Percentiles rank a stretch among this genome's conserved stretches.
These are phyloP conservation scores for Aspergillus aculeatus DNA, from an alignment of 2,329 filamentous ascomycete species.

Conservation along the genomic window DNA sequence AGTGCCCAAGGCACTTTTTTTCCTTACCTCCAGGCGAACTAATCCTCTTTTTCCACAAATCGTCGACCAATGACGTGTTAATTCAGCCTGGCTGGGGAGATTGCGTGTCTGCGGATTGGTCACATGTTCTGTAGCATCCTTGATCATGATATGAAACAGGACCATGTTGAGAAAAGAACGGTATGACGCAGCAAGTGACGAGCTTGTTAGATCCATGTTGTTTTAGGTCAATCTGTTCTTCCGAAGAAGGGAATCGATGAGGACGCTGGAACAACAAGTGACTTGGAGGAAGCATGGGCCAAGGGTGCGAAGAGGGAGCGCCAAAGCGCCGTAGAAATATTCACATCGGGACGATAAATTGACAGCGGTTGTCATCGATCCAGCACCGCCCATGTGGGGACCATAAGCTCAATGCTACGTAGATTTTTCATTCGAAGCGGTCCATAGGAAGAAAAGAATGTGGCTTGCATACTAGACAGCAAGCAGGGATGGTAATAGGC, in stretches of 20 bases:
- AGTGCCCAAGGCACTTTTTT: constrained; percentile 4
- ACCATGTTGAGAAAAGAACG: constrained; percentile 3
- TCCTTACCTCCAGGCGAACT: not conserved
- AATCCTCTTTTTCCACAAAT: not conserved
- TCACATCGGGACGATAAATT: not conserved
- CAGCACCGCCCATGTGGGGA: not conserved
- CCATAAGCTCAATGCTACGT: not conserved
- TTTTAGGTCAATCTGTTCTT: not conserved
- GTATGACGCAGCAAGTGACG: constrained; percentile 9
- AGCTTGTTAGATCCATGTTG: not conserved
- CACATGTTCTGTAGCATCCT: constrained; percentile 11
- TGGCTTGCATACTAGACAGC: constrained; percentile 12
- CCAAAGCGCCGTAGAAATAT: not conserved
- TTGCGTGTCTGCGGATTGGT: constrained; percentile 9
- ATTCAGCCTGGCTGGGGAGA: not conserved
- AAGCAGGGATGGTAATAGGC: not conserved
- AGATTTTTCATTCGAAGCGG: not conserved
- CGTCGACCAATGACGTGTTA: constrained; percentile 13
- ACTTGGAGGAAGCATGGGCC: not conserved
- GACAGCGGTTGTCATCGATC: not conserved
- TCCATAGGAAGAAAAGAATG: not conserved
- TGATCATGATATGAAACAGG: constrained; percentile 16
- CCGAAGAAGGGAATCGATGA: not conserved
- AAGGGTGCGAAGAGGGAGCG: not conserved
- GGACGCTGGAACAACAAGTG: not conserved